Percentiles rank a stretch among this genome's conserved stretches.
Conservation (phyloP, 192 early-diverging fungal species). For the Coemansia sp. region DNA sequence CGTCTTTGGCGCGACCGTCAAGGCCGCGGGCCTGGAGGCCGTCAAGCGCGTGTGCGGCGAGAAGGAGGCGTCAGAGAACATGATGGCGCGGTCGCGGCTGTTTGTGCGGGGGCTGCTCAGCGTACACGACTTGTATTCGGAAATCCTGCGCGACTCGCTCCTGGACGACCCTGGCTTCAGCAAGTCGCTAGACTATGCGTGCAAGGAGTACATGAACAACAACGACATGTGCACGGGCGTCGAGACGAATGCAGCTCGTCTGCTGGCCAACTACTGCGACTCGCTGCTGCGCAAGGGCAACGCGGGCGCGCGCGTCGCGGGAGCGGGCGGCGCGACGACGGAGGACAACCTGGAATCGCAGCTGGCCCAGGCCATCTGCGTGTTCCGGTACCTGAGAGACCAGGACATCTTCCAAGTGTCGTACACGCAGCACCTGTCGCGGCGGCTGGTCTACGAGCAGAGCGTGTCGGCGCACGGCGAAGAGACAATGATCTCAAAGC, state of each 20-base stretch:
- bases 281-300: slow-evolving; percentile 76
- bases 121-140: slow-evolving; percentile 82
- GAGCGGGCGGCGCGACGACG: slow-evolving; percentile 33
- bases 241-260: slow-evolving; percentile 73
- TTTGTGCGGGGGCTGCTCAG: slow-evolving; percentile 84
- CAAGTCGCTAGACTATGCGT: slow-evolving; percentile 88
- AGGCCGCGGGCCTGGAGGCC: slow-evolving; percentile 69
- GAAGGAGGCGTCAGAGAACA: slow-evolving; percentile 38
- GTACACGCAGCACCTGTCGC: slow-evolving; percentile 88
- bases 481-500: slow-evolving; percentile 87
- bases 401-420: slow-evolving; percentile 99
- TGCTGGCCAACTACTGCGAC: slow-evolving; percentile 89
- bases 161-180: slow-evolving; percentile 74
- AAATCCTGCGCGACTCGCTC: slow-evolving; percentile 74
- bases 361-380: slow-evolving; percentile 63
- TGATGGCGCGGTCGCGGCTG: slow-evolving; percentile 47
- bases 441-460: slow-evolving; percentile 82
- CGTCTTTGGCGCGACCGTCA: slow-evolving; percentile 72
- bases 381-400: slow-evolving; percentile 95
- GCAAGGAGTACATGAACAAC: slow-evolving; percentile 88
- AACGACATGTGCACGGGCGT: slow-evolving; percentile 72
- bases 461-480: slow-evolving; percentile 91
- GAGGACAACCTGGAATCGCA: slow-evolving; percentile 49
- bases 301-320: slow-evolving; percentile 22
- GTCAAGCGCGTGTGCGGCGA: slow-evolving; percentile 67